Evolutionary conservation across 495 filamentous ascomycete genomes (phyloP).

Genomic region (Penicillium egyptiacum): DNA sequence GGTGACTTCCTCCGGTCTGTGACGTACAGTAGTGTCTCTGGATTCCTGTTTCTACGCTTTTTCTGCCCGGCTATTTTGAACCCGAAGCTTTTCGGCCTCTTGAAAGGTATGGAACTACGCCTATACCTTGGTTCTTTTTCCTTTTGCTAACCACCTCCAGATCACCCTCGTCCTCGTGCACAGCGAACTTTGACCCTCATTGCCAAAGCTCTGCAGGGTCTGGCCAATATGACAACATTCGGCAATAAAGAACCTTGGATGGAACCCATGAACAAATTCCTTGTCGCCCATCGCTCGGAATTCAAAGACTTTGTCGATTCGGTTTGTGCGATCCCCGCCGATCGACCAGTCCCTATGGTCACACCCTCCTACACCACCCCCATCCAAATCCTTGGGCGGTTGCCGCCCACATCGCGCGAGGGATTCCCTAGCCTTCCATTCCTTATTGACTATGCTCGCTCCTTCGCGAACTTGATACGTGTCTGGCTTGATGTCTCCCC

Average conservation of each 20-base stretch:
- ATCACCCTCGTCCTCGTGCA: constrained; percentile 82
- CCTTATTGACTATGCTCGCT: constrained; percentile 85
- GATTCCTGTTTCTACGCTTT: constrained; percentile 94
- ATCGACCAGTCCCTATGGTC: constrained; percentile 60
- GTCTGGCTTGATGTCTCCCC: constrained; percentile 74
- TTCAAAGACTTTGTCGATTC: constrained; percentile 87
- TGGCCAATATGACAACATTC: constrained; percentile 91
- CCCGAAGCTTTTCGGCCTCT: constrained; percentile 90
- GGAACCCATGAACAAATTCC: constrained; percentile 89
- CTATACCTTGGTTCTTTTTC: not conserved
- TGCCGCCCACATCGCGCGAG: constrained; percentile 81
- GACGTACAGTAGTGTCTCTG: constrained; percentile 92
- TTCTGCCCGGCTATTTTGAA: constrained; percentile 96
- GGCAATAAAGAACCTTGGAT: constrained; percentile 98
- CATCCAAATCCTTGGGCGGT: constrained; percentile 80
- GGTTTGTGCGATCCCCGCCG: constrained; percentile 77
- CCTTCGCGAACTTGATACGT: constrained; percentile 82
- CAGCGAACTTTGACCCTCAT: constrained; percentile 92
- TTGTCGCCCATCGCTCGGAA: constrained; percentile 51
- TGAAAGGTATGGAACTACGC: constrained; percentile 59
- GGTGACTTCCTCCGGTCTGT: constrained; percentile 94
- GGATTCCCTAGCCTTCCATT: constrained; percentile 95
- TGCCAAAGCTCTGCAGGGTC: constrained; percentile 90
- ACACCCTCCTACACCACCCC: constrained; percentile 92
- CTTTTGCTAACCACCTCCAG: constrained; percentile 39